Evolutionary conservation across 2,329 filamentous ascomycete species (phyloP), one percentile per base, ranked within the genome.

Genomic region (Didymella lethalis): DNA sequence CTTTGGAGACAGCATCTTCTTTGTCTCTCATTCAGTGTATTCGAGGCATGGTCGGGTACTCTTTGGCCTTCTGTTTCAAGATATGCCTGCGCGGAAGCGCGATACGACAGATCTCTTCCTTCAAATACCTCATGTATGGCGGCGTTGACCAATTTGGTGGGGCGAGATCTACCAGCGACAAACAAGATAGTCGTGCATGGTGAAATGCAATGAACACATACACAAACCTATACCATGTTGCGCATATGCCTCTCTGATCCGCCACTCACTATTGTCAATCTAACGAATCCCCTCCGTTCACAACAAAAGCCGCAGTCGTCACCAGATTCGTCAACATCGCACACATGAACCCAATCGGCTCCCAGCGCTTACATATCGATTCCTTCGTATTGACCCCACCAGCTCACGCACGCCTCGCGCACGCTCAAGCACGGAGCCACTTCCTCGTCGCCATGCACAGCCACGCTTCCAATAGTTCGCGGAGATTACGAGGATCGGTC

Each of bases 11-110:
- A 50, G 8, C 29, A 65, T 61, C 56, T 57, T 63, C 65, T 65
- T 48, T 64, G 57, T 63, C 63, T 67, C 49, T 47, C 63, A 57
- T 64, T 57, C 57, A 58, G 54, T 47, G 56, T 47, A 59, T 66
- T 43, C 63, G 45, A 50, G 56, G 56, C 56, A 59, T 48, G 46
- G 26, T 51, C 54, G 56, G 50, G 46, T 59, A 59, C 41, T 16
- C 47, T 38, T 48, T 50, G 46, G 41, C 38, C 40, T 20, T 38
- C 29, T 52, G 11, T 41, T 43, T 23, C 28, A 50, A 41, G 50
- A 59, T 46, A 59, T 50, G 50, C 49, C 36, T 47, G 56, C 56
- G 50, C 46, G 20, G 25, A 23, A 38, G 49, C 50, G 49, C 50
- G 28, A 54, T 40, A 59, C 18, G 56, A 54, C 50, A 54, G 36